Evolutionary conservation across 177 flowering plant species (phyloP).

Genomic region (Vitis hybrid): DNA sequence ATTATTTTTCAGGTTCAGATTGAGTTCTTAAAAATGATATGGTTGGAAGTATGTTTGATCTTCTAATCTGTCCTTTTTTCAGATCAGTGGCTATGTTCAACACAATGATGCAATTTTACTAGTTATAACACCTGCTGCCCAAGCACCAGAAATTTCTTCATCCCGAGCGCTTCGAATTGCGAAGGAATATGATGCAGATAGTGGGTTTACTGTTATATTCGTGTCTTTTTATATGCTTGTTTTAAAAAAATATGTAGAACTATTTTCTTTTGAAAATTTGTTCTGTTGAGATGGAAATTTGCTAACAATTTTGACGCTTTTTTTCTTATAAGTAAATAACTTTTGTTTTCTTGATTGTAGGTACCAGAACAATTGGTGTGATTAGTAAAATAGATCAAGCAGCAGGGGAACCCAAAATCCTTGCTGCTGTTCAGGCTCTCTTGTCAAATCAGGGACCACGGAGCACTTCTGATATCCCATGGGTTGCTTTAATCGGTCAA

Average conservation of each 20-base stretch:
- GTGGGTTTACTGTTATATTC: conserved; percentile 30
- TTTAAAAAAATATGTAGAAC: too few species aligned
- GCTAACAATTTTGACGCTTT: too few species aligned
- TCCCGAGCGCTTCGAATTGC: conserved; percentile 75
- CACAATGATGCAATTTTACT: conserved; percentile 92
- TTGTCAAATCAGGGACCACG: conserved; percentile 88
- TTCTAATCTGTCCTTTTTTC: neutral
- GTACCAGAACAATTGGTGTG: conserved; percentile 94
- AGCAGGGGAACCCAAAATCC: conserved; percentile 78
- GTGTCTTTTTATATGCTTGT: neutral
- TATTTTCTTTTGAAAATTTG: too few species aligned
- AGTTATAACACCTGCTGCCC: conserved; percentile 84
- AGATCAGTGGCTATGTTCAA: conserved; percentile 75
- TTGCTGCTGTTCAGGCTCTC: conserved; percentile 98
- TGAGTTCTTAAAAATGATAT: too few species aligned
- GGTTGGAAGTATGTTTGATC: too few species aligned
- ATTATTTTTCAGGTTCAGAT: too few species aligned
- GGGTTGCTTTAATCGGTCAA: conserved; percentile 99
- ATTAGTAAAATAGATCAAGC: conserved; percentile 98
- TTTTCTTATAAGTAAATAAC: too few species aligned
- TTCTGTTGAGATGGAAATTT: too few species aligned
- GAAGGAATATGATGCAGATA: conserved; percentile 87
- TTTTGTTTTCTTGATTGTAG: conserved; percentile 30
- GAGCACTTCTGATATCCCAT: conserved; percentile 83
- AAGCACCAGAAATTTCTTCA: conserved; percentile 91